Conservation (phyloP, 495 filamentous ascomycete genomes). For the Neurospora discreta region DNA sequence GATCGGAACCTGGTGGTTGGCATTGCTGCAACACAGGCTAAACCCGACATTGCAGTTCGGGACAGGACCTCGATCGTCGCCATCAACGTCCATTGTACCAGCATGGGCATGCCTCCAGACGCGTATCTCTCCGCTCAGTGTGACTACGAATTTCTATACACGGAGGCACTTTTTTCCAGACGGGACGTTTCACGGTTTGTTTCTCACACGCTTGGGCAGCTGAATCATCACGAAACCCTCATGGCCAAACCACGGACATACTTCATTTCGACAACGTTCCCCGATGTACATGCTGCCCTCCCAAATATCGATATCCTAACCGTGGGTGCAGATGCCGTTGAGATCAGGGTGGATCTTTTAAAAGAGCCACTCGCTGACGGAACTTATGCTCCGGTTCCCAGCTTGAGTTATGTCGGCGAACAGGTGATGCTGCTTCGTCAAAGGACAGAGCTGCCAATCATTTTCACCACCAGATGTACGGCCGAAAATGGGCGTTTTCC, state of each 20-base stretch:
- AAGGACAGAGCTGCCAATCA: slow-evolving; percentile 74
- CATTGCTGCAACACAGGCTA: slow-evolving; percentile 41
- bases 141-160: slow-evolving; percentile 78
- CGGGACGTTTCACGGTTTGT: slow-evolving; percentile 67
- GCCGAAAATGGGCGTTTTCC: slow-evolving; percentile 73
- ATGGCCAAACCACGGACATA: slow-evolving; percentile 66
- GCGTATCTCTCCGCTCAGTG: slow-evolving; percentile 50
- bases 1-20: slow-evolving; percentile 48
- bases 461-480: slow-evolving; percentile 73
- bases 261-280: slow-evolving; percentile 78
- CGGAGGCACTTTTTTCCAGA: slow-evolving; percentile 56
- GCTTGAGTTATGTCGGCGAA: slow-evolving; percentile 71
- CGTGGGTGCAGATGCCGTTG: slow-evolving; percentile 73
- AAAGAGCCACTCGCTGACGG: slow-evolving; percentile 57
- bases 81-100: slow-evolving; percentile 66
- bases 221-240: slow-evolving; percentile 60
- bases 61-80: slow-evolving; percentile 43
- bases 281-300: slow-evolving; percentile 71
- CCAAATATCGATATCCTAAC: slow-evolving; percentile 77
- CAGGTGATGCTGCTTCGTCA: slow-evolving; percentile 74
- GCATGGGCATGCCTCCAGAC: slow-evolving; percentile 55
- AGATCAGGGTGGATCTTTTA: slow-evolving; percentile 71
- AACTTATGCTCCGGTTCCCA: slow-evolving; percentile 49
- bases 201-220: slow-evolving; percentile 65
- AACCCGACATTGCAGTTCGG: slow-evolving; percentile 36